Percentiles rank a stretch among this genome's conserved stretches.
Conservation (phyloP, 768 basidiomycete genomes). For the Hydnum rufescens region DNA sequence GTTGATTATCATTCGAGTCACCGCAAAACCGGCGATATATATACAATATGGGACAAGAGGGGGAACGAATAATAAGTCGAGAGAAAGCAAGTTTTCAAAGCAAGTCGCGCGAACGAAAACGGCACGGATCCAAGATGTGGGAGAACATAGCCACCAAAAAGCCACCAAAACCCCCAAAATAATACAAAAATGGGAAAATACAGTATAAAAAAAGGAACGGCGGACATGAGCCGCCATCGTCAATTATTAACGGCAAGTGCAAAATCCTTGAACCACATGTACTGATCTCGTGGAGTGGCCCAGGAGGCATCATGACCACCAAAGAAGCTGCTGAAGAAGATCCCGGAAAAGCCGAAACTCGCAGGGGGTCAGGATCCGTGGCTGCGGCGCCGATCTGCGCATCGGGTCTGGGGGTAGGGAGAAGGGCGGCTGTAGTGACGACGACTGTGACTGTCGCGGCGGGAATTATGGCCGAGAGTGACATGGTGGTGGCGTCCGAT, state of each 20-base stretch:
- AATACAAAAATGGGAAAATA: too few relatives aligned
- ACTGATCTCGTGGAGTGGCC: conserved; percentile 56
- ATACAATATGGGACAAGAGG: too few relatives aligned
- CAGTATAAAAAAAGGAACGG: too few relatives aligned
- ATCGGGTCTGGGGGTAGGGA: neutral
- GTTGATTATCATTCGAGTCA: too few relatives aligned
- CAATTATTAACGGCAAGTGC: conserved; percentile 20
- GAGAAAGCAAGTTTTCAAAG: too few relatives aligned
- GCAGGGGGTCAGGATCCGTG: neutral
- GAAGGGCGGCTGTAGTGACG: neutral
- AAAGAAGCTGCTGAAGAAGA: conserved; percentile 76
- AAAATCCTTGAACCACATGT: conserved; percentile 59
- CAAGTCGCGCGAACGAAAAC: too few relatives aligned
- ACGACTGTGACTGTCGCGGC: neutral
- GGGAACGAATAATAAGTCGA: too few relatives aligned
- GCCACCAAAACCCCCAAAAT: too few relatives aligned
- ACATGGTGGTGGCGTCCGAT: neutral
- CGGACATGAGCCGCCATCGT: too few relatives aligned
- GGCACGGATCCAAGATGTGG: too few relatives aligned
- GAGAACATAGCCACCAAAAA: too few relatives aligned
- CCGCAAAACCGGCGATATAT: too few relatives aligned
- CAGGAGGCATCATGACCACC: conserved; percentile 49
- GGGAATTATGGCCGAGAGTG: neutral
- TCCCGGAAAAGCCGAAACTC: conserved; percentile 23
- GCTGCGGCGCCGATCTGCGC: neutral